Conservation (phyloP, 129 eudicot species). For the Ambrosia artemisiifolia region DNA sequence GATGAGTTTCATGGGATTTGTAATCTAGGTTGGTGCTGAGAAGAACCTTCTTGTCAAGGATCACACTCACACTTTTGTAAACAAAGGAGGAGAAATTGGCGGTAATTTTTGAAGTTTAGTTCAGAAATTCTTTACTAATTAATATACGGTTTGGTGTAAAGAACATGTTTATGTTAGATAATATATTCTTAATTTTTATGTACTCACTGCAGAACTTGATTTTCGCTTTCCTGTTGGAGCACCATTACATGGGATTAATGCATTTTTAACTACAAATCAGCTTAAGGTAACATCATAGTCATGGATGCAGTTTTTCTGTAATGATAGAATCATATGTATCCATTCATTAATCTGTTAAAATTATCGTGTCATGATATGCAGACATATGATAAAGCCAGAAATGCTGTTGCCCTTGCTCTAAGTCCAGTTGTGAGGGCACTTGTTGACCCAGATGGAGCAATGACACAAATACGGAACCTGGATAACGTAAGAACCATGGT, state of each 20-base stretch:
- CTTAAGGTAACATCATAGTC: constrained; percentile 56
- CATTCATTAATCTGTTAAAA: background rate
- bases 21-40: constrained; percentile 85
- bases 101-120: constrained; percentile 47
- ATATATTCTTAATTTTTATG: background rate
- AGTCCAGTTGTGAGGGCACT: constrained; percentile 98
- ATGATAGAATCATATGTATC: background rate
- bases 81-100: constrained; percentile 90
- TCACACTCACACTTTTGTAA: constrained; percentile 95
- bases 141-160: background rate
- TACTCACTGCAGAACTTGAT: constrained; percentile 75
- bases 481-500: constrained; percentile 57
- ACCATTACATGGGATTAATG: constrained; percentile 88
- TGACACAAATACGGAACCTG: constrained; percentile 70
- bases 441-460: constrained; percentile 98
- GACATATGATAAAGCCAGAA: constrained; percentile 97
- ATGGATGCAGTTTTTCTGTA: background rate
- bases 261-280: constrained; percentile 91
- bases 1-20: constrained; percentile 3
- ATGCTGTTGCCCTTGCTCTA: constrained; percentile 95
- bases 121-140: background rate
- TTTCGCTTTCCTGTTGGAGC: constrained; percentile 96
- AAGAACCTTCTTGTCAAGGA: constrained; percentile 95
- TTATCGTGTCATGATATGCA: constrained; percentile 40
- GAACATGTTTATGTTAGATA: constrained; percentile 12